Conservation (phyloP, 371 early-diverging fungal genomes). For the Funneliformis caledonium region DNA sequence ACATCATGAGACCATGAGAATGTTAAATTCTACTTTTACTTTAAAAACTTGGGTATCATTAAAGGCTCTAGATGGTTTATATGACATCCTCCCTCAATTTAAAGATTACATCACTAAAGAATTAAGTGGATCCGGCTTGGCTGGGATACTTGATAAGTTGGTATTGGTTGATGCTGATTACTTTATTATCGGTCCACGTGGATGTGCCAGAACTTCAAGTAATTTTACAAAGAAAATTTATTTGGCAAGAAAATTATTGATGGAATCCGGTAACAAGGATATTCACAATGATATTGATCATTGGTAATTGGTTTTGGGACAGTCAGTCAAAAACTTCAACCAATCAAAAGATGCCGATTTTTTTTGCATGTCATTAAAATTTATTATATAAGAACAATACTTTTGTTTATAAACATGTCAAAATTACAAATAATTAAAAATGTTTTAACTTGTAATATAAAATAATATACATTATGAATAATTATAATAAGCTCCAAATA, state of each 20-base stretch:
- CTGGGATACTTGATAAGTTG: constrained; percentile 42
- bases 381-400: no score
- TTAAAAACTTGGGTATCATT: constrained; percentile 31
- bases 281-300: no score
- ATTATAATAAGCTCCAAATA: constrained; percentile 25
- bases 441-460: no score
- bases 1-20: constrained; percentile 31
- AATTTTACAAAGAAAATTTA: constrained; percentile 7
- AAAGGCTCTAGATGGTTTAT: neutral
- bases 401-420: no score
- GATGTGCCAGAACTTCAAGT: constrained; percentile 14
- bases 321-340: no score
- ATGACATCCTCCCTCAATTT: neutral
- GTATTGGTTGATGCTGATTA: constrained; percentile 16
- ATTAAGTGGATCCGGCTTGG: constrained; percentile 13
- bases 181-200: constrained; percentile 28
- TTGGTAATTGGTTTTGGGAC: no score
- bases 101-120: neutral
- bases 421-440: no score
- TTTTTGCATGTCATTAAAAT: no score
- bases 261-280: neutral
- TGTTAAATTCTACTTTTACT: constrained; percentile 2
- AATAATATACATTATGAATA: no score
- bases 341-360: no score
- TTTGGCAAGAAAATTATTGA: neutral